phyloP scores from a whole-genome alignment of 306 rosid genomes.

The Corylus heterophylla region DNA sequence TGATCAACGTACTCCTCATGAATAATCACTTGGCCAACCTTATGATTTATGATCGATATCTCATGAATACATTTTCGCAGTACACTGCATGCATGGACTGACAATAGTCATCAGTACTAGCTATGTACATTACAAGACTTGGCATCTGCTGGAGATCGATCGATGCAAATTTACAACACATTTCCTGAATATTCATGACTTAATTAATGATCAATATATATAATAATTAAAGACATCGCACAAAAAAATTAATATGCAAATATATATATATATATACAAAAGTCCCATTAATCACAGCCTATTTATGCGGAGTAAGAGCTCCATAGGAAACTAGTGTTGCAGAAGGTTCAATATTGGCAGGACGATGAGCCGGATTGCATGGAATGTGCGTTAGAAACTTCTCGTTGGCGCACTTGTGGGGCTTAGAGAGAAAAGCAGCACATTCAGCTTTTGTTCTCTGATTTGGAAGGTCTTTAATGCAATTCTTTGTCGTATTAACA shows the following conservation, averaged over 20 bases:
- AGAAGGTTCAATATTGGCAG: neutral
- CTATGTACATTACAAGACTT: neutral
- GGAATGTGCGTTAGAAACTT: conserved; percentile 37
- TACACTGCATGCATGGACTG: neutral
- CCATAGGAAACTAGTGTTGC: neutral
- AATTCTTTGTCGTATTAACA: conserved; percentile 47
- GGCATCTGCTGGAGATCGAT: neutral
- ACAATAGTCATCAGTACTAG: neutral
- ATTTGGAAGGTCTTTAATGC: conserved; percentile 47
- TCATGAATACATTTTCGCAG: neutral
- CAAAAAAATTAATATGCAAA: too few species aligned
- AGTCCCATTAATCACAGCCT: neutral
- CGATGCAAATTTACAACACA: too few species aligned
- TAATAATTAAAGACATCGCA: too few species aligned
- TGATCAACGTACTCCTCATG: too few species aligned
- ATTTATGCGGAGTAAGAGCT: neutral
- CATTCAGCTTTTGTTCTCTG: conserved; percentile 47
- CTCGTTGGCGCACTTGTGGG: conserved; percentile 27
- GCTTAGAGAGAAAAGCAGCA: conserved; percentile 21
- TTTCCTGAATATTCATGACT: neutral
- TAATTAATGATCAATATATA: too few species aligned
- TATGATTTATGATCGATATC: neutral
- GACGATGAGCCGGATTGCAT: conserved; percentile 27
- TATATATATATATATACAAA: too few species aligned
- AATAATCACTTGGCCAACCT: too few species aligned